These are phyloP conservation scores for Leccinum rimulosum DNA, from an alignment of 768 basidiomycete species.

Conservation along the genomic window DNA sequence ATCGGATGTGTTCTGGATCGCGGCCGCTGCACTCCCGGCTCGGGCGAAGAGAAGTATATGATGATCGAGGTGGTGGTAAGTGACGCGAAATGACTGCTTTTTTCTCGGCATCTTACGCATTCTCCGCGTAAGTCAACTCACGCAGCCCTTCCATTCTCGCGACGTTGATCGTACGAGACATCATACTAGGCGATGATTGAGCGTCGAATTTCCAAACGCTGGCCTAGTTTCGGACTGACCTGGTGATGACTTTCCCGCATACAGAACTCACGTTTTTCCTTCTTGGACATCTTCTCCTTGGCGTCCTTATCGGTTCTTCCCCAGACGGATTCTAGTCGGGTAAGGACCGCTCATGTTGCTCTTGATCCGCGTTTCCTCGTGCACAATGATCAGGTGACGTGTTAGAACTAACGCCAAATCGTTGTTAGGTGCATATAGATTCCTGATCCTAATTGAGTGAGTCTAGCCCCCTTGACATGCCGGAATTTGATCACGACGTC, in stretches of 20 bases:
- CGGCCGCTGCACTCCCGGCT: not conserved
- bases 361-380: not conserved
- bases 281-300: conserved; percentile 81
- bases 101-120: not conserved
- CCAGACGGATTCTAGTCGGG: conserved; percentile 25
- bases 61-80: conserved; percentile 97
- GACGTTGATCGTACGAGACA: conserved; percentile 63
- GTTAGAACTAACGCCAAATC: not conserved
- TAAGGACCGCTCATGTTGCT: not conserved
- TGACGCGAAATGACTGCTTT: conserved; percentile 15
- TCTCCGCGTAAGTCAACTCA: not conserved
- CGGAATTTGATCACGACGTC: not conserved
- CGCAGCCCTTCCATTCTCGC: conserved; percentile 88
- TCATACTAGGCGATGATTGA: conserved; percentile 35
- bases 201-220: conserved; percentile 16
- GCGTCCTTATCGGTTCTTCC: conserved; percentile 89
- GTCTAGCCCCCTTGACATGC: conserved; percentile 13
- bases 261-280: conserved; percentile 68
- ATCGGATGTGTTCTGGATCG: not conserved
- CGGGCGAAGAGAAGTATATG: conserved; percentile 85
- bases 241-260: conserved; percentile 1
- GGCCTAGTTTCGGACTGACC: not conserved
- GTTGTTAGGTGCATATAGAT: conserved; percentile 72
- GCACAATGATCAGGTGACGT: not conserved
- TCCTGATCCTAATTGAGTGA: conserved; percentile 86